Percentiles rank a stretch among this genome's conserved stretches.
Evolutionary conservation across 2,329 filamentous ascomycete species (phyloP).

Genomic region (Venturia nashicola): DNA sequence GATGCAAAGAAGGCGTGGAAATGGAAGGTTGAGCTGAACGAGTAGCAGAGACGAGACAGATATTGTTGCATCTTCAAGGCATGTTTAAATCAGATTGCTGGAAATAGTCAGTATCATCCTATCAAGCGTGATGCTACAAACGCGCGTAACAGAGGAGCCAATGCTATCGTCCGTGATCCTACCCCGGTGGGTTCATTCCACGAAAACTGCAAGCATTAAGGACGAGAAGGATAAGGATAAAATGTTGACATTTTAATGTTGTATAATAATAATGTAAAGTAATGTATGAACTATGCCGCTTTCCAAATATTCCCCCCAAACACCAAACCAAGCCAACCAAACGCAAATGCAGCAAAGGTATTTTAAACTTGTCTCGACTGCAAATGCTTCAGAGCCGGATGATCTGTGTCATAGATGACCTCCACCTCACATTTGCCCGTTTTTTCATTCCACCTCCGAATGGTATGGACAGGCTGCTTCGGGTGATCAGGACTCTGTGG

Average conservation of each 20-base stretch:
- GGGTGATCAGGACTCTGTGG: not conserved
- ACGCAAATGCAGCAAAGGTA: not conserved
- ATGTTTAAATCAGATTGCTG: no score
- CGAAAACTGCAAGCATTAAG: not conserved
- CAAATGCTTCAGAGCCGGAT: not conserved
- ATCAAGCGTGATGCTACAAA: no score
- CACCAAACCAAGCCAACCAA: not conserved
- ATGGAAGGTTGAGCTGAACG: no score
- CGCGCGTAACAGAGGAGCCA: not conserved
- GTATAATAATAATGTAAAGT: not conserved
- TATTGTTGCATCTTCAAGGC: no score
- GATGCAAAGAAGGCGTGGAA: no score
- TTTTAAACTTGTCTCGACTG: not conserved
- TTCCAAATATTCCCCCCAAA: not conserved
- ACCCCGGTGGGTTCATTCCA: not conserved
- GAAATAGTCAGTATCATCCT: no score
- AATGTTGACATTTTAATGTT: not conserved
- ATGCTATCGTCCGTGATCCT: not conserved
- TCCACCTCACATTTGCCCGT: constrained; percentile 8
- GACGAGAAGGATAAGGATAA: not conserved
- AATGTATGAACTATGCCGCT: not conserved
- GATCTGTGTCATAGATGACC: constrained; percentile 2
- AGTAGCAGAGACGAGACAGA: no score
- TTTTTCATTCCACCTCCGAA: constrained; percentile 10
- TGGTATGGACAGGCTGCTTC: constrained; percentile 1